These are phyloP conservation scores for Leptographium lundbergii DNA, from an alignment of 2,329 filamentous ascomycete species.

Conservation along the genomic window DNA sequence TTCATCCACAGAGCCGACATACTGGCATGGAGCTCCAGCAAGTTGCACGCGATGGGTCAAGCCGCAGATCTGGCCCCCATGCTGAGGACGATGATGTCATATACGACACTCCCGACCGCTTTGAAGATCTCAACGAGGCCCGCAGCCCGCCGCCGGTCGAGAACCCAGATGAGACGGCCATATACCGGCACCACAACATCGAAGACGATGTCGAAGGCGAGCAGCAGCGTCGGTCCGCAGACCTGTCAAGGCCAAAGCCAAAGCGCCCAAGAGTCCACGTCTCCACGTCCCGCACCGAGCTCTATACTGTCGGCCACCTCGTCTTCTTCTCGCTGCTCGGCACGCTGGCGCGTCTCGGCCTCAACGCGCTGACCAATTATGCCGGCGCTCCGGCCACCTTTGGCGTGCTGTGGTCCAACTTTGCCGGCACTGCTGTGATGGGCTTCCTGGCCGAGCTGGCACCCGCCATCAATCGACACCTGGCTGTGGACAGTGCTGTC, in stretches of 20 bases:
- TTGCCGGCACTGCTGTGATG: slow-evolving; percentile 68
- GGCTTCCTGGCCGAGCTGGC: slow-evolving; percentile 50
- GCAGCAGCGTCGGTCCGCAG: background rate
- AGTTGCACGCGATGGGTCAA: background rate
- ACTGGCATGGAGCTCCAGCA: background rate
- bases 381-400: slow-evolving; percentile 63
- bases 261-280: slow-evolving; percentile 13
- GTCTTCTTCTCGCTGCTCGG: slow-evolving; percentile 76
- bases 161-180: slow-evolving; percentile 24
- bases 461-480: background rate
- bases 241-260: no score
- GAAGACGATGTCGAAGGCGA: slow-evolving; percentile 18
- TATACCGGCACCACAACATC: slow-evolving; percentile 25
- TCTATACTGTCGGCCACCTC: slow-evolving; percentile 69
- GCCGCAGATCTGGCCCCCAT: background rate
- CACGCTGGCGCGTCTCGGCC: slow-evolving; percentile 67
- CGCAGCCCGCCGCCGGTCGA: slow-evolving; percentile 27
- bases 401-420: slow-evolving; percentile 74
- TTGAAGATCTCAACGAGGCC: slow-evolving; percentile 30
- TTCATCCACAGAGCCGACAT: no score
- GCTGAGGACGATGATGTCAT: background rate
- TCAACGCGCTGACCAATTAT: slow-evolving; percentile 74
- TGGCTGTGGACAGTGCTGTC: background rate
- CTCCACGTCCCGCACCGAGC: slow-evolving; percentile 39
- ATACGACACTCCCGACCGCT: slow-evolving; percentile 19